These are phyloP conservation scores for Aphanomyces stellatus DNA, from an alignment of 352 stramenopile genomes.

Conservation along the genomic window DNA sequence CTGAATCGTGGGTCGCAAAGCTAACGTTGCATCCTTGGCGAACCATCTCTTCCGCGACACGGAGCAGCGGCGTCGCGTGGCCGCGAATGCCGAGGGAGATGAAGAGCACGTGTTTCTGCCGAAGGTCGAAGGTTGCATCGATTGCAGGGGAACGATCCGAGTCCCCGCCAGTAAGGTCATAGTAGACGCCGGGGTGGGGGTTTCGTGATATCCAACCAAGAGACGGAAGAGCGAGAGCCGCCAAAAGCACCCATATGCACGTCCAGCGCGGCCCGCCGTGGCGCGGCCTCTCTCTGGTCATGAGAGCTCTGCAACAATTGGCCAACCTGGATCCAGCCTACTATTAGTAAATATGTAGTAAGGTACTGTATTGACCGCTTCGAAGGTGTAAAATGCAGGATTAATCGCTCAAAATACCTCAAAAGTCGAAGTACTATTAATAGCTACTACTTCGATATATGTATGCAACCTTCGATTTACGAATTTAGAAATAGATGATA, in stretches of 20 bases:
- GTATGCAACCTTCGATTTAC: no score
- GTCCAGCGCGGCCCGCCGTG: not conserved
- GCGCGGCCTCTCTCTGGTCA: not conserved
- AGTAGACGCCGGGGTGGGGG: not conserved
- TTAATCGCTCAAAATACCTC: not conserved
- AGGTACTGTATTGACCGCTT: no score
- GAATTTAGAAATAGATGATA: no score
- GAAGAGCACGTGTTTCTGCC: constrained; percentile 56
- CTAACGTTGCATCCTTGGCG: constrained; percentile 59
- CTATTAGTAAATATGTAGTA: no score
- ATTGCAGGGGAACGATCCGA: not conserved
- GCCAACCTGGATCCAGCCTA: no score
- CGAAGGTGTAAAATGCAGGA: not conserved
- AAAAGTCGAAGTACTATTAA: not conserved
- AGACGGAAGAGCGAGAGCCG: not conserved
- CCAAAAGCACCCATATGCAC: not conserved
- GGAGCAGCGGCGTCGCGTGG: constrained; percentile 68
- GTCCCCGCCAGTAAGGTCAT: constrained; percentile 1
- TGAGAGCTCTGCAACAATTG: no score
- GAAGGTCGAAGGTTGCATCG: constrained; percentile 14
- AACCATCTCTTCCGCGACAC: constrained; percentile 65
- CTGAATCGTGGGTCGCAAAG: constrained; percentile 79
- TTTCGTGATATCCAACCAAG: not conserved
- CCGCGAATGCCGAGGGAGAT: constrained; percentile 76
- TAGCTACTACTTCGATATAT: not conserved